A percentile compares a stretch with the other conserved stretches of the same genome.
phyloP scores from a whole-genome alignment of 441 rosid genomes.

The Croton laevigatus region DNA sequence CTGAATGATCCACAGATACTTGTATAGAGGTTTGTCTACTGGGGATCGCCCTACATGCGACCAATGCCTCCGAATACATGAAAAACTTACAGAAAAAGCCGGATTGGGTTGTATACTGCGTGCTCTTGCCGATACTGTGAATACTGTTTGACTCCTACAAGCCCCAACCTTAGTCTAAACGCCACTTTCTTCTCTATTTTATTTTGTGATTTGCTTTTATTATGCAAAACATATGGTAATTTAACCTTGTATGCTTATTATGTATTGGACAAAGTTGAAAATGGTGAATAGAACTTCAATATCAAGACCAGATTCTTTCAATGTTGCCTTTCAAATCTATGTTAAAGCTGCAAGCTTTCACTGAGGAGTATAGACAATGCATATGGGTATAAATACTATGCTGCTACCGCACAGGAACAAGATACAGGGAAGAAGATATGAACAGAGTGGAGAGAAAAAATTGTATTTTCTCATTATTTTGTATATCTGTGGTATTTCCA shows the following conservation, averaged over 20 bases:
- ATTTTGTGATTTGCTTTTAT: neutral
- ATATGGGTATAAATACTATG: too few species aligned
- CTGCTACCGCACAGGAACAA: too few species aligned
- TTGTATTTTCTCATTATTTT: too few species aligned
- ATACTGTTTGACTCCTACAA: constrained; percentile 47
- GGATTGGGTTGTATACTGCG: constrained; percentile 91
- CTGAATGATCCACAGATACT: constrained; percentile 48
- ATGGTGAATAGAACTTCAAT: too few species aligned
- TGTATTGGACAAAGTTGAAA: constrained; percentile 3
- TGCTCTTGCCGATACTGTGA: constrained; percentile 63
- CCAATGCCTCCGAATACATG: constrained; percentile 86
- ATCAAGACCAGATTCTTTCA: too few species aligned
- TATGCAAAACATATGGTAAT: neutral
- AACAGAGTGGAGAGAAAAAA: too few species aligned
- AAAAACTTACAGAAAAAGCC: constrained; percentile 79
- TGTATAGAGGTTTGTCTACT: constrained; percentile 86
- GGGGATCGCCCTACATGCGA: constrained; percentile 93
- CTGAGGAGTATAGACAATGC: too few species aligned
- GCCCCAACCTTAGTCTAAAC: neutral
- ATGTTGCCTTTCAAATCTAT: too few species aligned
- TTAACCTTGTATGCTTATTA: neutral
- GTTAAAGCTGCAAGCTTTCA: too few species aligned
- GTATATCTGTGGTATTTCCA: too few species aligned
- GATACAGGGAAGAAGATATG: too few species aligned
- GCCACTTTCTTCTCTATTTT: neutral